A percentile compares a stretch with the other conserved stretches of the same genome.
Conservation (phyloP, 306 rosid species). For the Trifolium pratense region DNA sequence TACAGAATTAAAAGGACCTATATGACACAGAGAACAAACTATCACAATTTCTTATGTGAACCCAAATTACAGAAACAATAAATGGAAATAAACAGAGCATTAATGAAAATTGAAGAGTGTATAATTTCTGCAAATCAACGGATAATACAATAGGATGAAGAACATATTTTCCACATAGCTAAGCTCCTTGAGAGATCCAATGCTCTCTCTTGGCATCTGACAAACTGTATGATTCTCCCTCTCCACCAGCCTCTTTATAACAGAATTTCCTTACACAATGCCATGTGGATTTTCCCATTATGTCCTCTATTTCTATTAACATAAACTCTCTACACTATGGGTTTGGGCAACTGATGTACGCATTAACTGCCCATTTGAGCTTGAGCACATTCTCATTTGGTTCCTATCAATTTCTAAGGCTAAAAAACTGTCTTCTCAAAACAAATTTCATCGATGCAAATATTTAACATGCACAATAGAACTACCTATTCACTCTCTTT, state of each 20-base stretch:
- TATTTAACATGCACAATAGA: neutral
- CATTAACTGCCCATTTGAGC: neutral
- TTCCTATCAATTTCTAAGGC: neutral
- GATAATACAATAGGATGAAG: too few species aligned
- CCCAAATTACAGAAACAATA: neutral
- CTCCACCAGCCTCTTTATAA: neutral
- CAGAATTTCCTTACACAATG: neutral
- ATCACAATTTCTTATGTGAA: neutral
- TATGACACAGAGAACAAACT: conserved; percentile 10
- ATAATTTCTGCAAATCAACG: neutral
- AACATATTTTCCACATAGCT: neutral
- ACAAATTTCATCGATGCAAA: neutral
- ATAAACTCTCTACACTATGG: neutral
- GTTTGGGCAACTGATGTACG: neutral
- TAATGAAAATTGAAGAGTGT: neutral
- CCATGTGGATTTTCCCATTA: neutral
- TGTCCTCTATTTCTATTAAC: neutral
- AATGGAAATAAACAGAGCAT: neutral
- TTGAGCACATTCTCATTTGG: neutral
- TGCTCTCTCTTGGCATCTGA: neutral
- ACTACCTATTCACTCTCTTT: conserved; percentile 1
- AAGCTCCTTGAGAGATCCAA: too few species aligned
- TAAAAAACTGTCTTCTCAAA: neutral
- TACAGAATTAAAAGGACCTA: conserved; percentile 18
- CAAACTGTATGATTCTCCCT: neutral